Percentiles rank a stretch among this genome's conserved stretches.
Evolutionary conservation across 2,329 filamentous ascomycete genomes (phyloP).

Genomic region (Fusarium sp.): DNA sequence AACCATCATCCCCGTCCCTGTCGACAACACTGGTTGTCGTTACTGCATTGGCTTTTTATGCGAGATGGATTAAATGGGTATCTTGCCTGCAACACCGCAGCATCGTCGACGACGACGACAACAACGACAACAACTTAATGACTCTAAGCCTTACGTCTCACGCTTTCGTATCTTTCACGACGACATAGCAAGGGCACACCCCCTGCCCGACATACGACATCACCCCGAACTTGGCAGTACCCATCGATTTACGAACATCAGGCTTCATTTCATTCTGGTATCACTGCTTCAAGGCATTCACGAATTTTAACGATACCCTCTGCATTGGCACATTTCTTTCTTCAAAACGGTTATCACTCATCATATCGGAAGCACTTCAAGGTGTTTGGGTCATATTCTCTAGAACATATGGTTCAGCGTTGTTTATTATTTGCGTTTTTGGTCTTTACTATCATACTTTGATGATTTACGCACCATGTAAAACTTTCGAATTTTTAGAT

Average conservation of each 20-base stretch:
- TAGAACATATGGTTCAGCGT: slow-evolving; percentile 14
- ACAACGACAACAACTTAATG: not conserved
- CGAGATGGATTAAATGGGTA: slow-evolving; percentile 60
- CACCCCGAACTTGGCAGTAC: not conserved
- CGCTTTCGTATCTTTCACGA: not conserved
- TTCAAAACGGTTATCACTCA: not conserved
- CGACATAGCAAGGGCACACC: not conserved
- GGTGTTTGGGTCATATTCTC: slow-evolving; percentile 30
- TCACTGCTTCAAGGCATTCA: slow-evolving; percentile 35
- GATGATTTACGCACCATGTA: slow-evolving; percentile 25
- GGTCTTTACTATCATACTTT: slow-evolving; percentile 24
- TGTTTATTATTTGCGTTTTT: not conserved
- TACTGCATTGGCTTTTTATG: slow-evolving; percentile 87
- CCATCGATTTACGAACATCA: not conserved
- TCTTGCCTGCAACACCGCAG: not conserved
- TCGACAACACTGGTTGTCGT: slow-evolving; percentile 71
- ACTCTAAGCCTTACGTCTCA: not conserved
- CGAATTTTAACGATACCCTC: slow-evolving; percentile 37
- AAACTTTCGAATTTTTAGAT: slow-evolving; percentile 24
- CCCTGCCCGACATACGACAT: not conserved
- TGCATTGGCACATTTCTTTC: slow-evolving; percentile 13
- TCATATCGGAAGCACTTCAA: slow-evolving; percentile 29
- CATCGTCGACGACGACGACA: not conserved
- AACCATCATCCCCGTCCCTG: slow-evolving; percentile 84
- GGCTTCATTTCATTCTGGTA: slow-evolving; percentile 10